phyloP scores from a whole-genome alignment of 1,284 basidiomycete species.

The Limonomyces culmigenus region DNA sequence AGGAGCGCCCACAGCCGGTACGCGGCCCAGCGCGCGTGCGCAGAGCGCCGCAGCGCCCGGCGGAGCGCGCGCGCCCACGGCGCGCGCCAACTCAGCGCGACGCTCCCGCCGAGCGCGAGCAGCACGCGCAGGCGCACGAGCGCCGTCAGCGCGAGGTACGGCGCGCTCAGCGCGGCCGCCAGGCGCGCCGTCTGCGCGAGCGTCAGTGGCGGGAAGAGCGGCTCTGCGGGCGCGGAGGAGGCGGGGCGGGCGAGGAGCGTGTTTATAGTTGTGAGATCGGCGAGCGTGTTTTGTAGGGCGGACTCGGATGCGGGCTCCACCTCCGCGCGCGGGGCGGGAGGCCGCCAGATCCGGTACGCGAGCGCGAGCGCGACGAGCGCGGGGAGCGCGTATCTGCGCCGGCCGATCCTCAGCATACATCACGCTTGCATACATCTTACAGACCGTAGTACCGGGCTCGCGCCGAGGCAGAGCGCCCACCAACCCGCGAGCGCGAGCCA shows the following conservation, averaged over 20 bases:
- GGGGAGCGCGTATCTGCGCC: constrained; percentile 1
- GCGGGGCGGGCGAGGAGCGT: constrained; percentile 23
- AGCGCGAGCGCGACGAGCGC: constrained; percentile 6
- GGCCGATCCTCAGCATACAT: not conserved
- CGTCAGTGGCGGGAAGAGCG: constrained; percentile 17
- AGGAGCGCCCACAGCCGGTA: constrained; percentile 31
- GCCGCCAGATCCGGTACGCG: constrained; percentile 14
- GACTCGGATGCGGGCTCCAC: constrained; percentile 36
- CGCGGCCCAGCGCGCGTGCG: constrained; percentile 42
- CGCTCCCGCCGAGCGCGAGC: constrained; percentile 38
- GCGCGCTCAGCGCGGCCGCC: constrained; percentile 30
- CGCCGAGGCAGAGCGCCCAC: constrained; percentile 65
- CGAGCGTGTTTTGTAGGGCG: constrained; percentile 35
- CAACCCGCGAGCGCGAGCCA: constrained; percentile 52
- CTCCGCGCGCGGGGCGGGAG: constrained; percentile 8
- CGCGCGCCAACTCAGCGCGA: constrained; percentile 43
- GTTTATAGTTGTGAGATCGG: constrained; percentile 39
- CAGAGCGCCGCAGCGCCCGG: constrained; percentile 39
- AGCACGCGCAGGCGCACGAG: constrained; percentile 40
- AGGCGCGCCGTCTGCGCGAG: constrained; percentile 19
- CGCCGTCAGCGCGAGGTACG: constrained; percentile 40
- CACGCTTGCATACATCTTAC: not conserved
- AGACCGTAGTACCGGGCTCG: constrained; percentile 22
- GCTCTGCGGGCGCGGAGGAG: constrained; percentile 6
- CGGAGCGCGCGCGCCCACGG: constrained; percentile 43